Conservation (phyloP, 148 eudicot genomes). For the Camellia granthamiana region DNA sequence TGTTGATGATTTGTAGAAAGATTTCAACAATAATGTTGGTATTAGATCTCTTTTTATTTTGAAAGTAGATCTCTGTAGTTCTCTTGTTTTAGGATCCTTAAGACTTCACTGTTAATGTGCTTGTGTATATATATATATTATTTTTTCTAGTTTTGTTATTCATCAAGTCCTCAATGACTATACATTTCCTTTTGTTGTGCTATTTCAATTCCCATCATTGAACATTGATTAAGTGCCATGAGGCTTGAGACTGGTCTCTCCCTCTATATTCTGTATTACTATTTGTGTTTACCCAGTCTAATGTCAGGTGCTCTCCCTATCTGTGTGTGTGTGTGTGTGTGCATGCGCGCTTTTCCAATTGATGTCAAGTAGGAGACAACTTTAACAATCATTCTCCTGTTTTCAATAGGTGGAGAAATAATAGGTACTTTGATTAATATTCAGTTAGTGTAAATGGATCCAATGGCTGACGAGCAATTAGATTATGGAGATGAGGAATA, state of each 20-base stretch:
- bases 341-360: neutral
- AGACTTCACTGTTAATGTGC: neutral
- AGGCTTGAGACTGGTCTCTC: neutral
- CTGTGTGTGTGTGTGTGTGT: too few relatives aligned
- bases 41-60: neutral
- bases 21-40: neutral
- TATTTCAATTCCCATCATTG: neutral
- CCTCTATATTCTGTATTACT: neutral
- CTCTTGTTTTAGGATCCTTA: constrained; percentile 1
- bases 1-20: neutral
- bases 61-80: neutral
- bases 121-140: neutral
- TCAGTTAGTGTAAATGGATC: constrained; percentile 48
- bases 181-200: neutral
- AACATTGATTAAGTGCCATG: neutral
- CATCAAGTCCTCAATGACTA: neutral
- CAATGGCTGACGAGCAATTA: constrained; percentile 56
- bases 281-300: neutral
- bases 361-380: neutral
- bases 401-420: constrained; percentile 23
- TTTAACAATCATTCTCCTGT: neutral
- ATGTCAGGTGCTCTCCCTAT: neutral
- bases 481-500: constrained; percentile 72
- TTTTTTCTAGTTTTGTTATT: neutral
- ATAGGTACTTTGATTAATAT: constrained; percentile 3